A percentile compares a stretch with the other conserved stretches of the same genome.
These are phyloP conservation scores for Nasturtium officinale DNA, from an alignment of 345 rosid species.

Conservation along the genomic window DNA sequence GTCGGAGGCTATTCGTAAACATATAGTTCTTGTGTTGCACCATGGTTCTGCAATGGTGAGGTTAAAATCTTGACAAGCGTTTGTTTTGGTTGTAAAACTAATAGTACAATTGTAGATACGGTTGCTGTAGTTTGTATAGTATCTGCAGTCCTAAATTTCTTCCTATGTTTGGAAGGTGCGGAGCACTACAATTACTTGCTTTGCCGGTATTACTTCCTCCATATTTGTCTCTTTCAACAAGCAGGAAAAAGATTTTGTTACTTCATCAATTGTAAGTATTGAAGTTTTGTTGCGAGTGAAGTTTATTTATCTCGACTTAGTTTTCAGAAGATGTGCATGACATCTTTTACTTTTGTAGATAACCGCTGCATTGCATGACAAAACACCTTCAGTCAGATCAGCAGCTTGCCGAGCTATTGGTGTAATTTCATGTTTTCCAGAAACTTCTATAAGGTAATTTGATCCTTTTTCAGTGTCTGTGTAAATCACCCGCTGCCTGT, in stretches of 20 bases:
- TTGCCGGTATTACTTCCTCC: slow-evolving; percentile 89
- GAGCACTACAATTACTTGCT: slow-evolving; percentile 81
- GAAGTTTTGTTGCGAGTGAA: slow-evolving; percentile 22
- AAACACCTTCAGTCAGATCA: slow-evolving; percentile 77
- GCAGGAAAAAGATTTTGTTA: slow-evolving; percentile 61
- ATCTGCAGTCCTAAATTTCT: slow-evolving; percentile 20
- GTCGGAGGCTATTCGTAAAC: slow-evolving; percentile 72
- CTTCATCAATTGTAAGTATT: slow-evolving; percentile 70
- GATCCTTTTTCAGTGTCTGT: slow-evolving; percentile 5
- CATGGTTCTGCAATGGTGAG: slow-evolving; percentile 81
- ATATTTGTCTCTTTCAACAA: slow-evolving; percentile 61
- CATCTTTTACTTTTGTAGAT: slow-evolving; percentile 50
- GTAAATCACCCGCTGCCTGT: slow-evolving; percentile 20
- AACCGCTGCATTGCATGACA: slow-evolving; percentile 67
- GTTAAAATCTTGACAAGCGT: slow-evolving; percentile 31
- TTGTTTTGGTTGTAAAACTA: slow-evolving; percentile 17
- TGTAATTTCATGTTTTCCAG: slow-evolving; percentile 80
- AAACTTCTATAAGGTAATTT: slow-evolving; percentile 65
- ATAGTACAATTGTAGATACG: background rate
- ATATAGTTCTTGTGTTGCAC: slow-evolving; percentile 62
- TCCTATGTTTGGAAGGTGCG: slow-evolving; percentile 63
- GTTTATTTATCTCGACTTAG: slow-evolving; percentile 15
- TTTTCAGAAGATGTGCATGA: slow-evolving; percentile 25
- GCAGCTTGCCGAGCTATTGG: slow-evolving; percentile 99
- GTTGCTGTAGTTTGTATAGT: slow-evolving; percentile 28